These are phyloP conservation scores for Saccharomycopsis sp. DNA, from an alignment of 805 yeast species.

Conservation along the genomic window DNA sequence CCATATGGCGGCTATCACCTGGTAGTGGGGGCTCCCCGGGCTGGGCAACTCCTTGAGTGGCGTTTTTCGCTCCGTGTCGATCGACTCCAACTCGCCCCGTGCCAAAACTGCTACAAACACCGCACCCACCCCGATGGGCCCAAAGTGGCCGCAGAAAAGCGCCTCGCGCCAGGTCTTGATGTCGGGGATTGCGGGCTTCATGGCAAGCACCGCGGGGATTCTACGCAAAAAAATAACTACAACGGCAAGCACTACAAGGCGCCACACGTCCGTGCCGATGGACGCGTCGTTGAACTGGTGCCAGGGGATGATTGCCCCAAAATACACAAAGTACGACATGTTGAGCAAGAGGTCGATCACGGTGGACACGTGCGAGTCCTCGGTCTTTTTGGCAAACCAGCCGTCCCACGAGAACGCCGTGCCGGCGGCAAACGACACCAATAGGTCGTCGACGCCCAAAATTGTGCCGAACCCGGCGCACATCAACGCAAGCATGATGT, in stretches of 20 bases:
- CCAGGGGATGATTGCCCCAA: slow-evolving; percentile 93
- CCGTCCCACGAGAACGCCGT: slow-evolving; percentile 94
- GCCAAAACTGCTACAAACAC: slow-evolving; percentile 78
- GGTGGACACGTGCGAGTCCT: slow-evolving; percentile 79
- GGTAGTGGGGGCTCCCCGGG: slow-evolving; percentile 45
- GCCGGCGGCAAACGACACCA: slow-evolving; percentile 89
- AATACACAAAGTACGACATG: slow-evolving; percentile 80
- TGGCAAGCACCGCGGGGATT: slow-evolving; percentile 69
- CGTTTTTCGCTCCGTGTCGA: slow-evolving; percentile 43
- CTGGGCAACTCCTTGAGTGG: slow-evolving; percentile 48
- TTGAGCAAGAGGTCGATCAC: slow-evolving; percentile 82
- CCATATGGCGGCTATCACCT: slow-evolving; percentile 63
- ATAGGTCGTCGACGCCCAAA: slow-evolving; percentile 80
- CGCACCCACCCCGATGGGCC: slow-evolving; percentile 95
- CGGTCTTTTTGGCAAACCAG: slow-evolving; percentile 74
- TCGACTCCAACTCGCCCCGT: slow-evolving; percentile 58
- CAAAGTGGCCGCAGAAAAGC: slow-evolving; percentile 88
- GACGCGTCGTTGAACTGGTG: slow-evolving; percentile 53
- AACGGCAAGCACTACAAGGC: slow-evolving; percentile 66
- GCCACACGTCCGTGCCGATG: slow-evolving; percentile 71
- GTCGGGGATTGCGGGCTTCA: slow-evolving; percentile 80
- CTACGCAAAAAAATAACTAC: slow-evolving; percentile 71
- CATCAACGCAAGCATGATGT: slow-evolving; percentile 71
- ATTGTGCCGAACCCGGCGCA: slow-evolving; percentile 88
- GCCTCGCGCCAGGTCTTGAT: slow-evolving; percentile 92